Evolutionary conservation across 2,329 filamentous ascomycete genomes (phyloP), one percentile per base, ranked within the genome.

Genomic region (Ophiocordyceps polyrhachis-furcata): DNA sequence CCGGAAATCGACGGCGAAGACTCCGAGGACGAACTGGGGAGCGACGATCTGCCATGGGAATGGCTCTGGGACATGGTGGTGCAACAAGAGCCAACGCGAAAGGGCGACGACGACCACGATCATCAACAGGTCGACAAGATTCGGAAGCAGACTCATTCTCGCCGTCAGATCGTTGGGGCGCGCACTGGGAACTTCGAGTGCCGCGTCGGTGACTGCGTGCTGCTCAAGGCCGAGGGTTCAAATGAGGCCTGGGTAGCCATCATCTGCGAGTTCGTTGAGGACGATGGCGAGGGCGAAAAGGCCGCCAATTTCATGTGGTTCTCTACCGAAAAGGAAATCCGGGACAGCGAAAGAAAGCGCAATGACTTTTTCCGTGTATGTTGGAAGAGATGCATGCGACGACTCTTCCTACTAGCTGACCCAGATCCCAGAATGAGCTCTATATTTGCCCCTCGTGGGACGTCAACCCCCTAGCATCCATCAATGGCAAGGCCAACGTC

Each of bases 251-350:
- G 91, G 88, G 83, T 93, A 3, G 91, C 85, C 31, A 78, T 98
- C 49, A 81, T 95, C 44, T 82, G 81, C 54, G 79, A 84, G 40
- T 94, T 98, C 52, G 58, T 79, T 37, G 79, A 89, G 41, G 75
- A 79, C 29, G 79, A 83, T 19, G 79, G 82, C 13, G 58, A 63
- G 15, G 62, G 57, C 21, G 61, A 82, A 40, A 95, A 86, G 68
- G 78, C 80, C 23, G 89, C 83, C 45, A 83, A 81, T 49, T 91
- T 98, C 56, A 81, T 95, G 72, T 98, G 91, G 91, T 95, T 98
- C 58, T 87, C 84, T 0, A 86, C 84, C 0, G 83, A 93, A 54
- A 83, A 82, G 55, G 89, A 96, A 62, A 85, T 95, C 48, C 76
- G 81, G 25, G 91, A 84, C 54, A 82, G 80, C 57, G 74, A 77